Conservation (phyloP, 2,329 filamentous ascomycete genomes). For the Piedraia hortae region DNA sequence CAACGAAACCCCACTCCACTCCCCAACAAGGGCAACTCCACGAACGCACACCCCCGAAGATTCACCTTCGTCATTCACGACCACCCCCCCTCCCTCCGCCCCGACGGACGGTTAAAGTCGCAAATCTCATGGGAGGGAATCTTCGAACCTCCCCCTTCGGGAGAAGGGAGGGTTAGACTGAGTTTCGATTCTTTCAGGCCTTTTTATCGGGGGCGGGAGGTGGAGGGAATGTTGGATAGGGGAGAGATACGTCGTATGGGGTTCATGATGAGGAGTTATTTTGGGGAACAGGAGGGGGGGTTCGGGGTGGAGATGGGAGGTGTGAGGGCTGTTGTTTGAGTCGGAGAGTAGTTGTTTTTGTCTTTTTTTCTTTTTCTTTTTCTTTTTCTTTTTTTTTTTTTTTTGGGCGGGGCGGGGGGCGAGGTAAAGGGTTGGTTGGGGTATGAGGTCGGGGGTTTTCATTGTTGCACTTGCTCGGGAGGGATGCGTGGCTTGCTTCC, state of each 20-base stretch:
- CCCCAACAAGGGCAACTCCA: no score
- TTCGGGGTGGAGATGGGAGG: no score
- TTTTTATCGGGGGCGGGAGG: constrained; percentile 26
- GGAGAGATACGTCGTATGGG: constrained; percentile 36
- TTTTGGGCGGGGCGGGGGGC: no score
- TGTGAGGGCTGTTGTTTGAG: no score
- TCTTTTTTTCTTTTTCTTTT: no score
- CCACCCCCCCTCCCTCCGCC: constrained; percentile 20
- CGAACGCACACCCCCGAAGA: no score
- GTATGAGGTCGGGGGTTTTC: no score
- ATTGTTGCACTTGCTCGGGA: no score
- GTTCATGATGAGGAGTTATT: constrained; percentile 63
- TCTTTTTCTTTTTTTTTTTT: no score
- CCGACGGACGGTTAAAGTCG: constrained; percentile 40
- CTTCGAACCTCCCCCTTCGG: constrained; percentile 21
- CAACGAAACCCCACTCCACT: neutral
- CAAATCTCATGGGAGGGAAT: constrained; percentile 49
- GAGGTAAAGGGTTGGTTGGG: no score
- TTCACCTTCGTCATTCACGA: constrained; percentile 59
- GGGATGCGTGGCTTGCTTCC: no score
- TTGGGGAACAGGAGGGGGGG: constrained; percentile 41
- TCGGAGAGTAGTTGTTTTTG: no score
- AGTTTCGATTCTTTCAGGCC: constrained; percentile 38
- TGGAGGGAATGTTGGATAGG: constrained; percentile 31
- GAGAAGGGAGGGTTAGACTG: constrained; percentile 21